Conservation (phyloP, 2,329 filamentous ascomycete species). For the Aureobasidium namibiae region DNA sequence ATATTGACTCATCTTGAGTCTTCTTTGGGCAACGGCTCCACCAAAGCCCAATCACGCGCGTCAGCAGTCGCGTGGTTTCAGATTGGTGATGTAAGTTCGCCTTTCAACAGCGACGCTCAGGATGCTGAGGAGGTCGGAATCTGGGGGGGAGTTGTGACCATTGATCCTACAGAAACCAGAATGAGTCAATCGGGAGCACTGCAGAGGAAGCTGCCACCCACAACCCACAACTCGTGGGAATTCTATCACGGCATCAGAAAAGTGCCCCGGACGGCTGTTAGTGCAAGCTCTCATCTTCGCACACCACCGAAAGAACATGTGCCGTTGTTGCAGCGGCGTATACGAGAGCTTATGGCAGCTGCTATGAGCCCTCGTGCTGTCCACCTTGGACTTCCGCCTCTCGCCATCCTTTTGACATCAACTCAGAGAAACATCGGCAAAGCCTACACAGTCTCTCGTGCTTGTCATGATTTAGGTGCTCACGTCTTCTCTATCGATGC, state of each 20-base stretch:
- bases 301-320: slow-evolving; percentile 32
- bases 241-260: slow-evolving; percentile 76
- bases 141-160: slow-evolving; percentile 80
- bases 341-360: slow-evolving; percentile 78
- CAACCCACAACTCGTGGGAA: slow-evolving; percentile 71
- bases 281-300: slow-evolving; percentile 44
- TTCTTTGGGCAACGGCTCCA: slow-evolving; percentile 30
- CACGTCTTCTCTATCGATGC: slow-evolving; percentile 85
- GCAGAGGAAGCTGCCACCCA: slow-evolving; percentile 69
- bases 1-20: slow-evolving; percentile 7
- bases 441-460: slow-evolving; percentile 63
- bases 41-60: slow-evolving; percentile 17
- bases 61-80: slow-evolving; percentile 77
- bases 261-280: slow-evolving; percentile 44
- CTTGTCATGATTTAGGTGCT: slow-evolving; percentile 80
- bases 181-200: slow-evolving; percentile 89
- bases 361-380: slow-evolving; percentile 83
- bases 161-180: slow-evolving; percentile 78
- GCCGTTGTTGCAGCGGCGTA: slow-evolving; percentile 46
- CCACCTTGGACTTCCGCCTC: slow-evolving; percentile 75
- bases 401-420: slow-evolving; percentile 81
- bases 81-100: slow-evolving; percentile 61
- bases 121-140: slow-evolving; percentile 55
- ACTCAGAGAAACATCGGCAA: slow-evolving; percentile 94
- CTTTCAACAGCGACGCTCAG: slow-evolving; percentile 39